Percentiles rank a stretch among this genome's conserved stretches.
These are phyloP conservation scores for Annulohypoxylon stygium DNA, from an alignment of 495 filamentous ascomycete species.

Conservation along the genomic window DNA sequence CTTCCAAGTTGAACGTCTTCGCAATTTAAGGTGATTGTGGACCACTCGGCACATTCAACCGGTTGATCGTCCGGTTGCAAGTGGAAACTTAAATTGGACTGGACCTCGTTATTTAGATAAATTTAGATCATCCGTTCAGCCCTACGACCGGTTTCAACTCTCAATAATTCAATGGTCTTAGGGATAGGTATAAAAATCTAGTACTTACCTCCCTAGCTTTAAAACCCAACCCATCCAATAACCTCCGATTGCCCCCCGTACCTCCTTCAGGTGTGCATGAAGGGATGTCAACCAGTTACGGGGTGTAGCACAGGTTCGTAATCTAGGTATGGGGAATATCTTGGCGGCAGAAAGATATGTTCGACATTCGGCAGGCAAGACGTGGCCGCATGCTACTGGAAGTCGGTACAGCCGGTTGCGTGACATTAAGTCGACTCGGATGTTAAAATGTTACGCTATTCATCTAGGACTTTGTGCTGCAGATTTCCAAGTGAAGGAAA, in stretches of 20 bases:
- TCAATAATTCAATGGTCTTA: background rate
- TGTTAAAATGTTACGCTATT: slow-evolving; percentile 20
- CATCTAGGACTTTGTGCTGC: background rate
- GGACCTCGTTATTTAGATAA: slow-evolving; percentile 24
- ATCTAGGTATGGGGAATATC: background rate
- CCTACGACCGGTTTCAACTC: slow-evolving; percentile 27
- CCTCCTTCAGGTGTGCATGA: slow-evolving; percentile 3
- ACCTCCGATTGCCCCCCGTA: background rate
- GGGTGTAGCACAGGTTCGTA: background rate
- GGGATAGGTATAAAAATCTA: slow-evolving; percentile 10
- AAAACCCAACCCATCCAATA: background rate
- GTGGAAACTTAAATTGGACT: slow-evolving; percentile 37
- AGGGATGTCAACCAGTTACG: slow-evolving; percentile 6
- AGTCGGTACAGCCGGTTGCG: slow-evolving; percentile 5
- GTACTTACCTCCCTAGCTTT: background rate
- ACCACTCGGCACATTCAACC: slow-evolving; percentile 21
- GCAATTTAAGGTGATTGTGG: slow-evolving; percentile 32
- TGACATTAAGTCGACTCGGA: slow-evolving; percentile 15
- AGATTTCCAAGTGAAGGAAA: background rate
- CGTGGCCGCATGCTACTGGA: slow-evolving; percentile 30
- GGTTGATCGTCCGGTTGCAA: slow-evolving; percentile 34
- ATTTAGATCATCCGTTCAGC: slow-evolving; percentile 44
- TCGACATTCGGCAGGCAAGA: slow-evolving; percentile 21
- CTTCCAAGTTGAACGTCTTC: slow-evolving; percentile 10
- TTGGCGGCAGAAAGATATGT: slow-evolving; percentile 28